Evolutionary conservation across 345 rosid species (phyloP), one percentile per base, ranked within the genome.

Genomic region (Pseudoturritis turrita): DNA sequence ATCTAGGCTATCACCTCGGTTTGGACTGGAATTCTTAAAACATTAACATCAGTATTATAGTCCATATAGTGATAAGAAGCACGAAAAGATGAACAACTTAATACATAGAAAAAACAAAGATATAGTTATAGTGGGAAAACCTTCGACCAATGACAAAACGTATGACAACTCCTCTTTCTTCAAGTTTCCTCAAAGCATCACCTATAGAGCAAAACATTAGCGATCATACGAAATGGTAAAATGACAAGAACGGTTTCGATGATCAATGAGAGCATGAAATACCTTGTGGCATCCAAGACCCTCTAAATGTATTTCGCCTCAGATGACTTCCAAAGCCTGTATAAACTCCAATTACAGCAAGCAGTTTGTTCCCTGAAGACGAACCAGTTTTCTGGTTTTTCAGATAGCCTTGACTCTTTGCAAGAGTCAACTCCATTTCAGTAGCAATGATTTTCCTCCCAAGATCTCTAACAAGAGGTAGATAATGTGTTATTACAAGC

Each of bases 201-300:
- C 83, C 97, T 95, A 46, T 35, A 64, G 65, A 58, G 0, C 9
- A 47, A 57, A 37, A 47, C 4, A 1, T 54, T 49, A 46, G 5
- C 36, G 8, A 17, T 45, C 44, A 37, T 7, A 44, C 41, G 18
- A 68, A 52, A 58, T 35, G 11, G 6, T 6, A 18, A 25, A 6
- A 14, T 3, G 12, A 4, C 5, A 7, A 31, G 21, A 6, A 40
- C 3, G 0, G 4, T 18, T 41, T 66, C 9, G 2, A 52, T n/a
- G 59, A 63, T 2, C n/a, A 49, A 62, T 6, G 64, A 51, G 13
- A 68, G 37, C 69, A 45, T 35, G 62, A 47, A 54, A 43, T 29
- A 88, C 99, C 96, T 82, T 70, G 89, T 65, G 97, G 97, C 97
- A 95, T 94, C 96, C 97, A 95, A 28, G 96, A 82, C 6, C 96